Base-by-base conservation (phyloP, 768 basidiomycete genomes). In the Tulasnella sp. region DNA sequence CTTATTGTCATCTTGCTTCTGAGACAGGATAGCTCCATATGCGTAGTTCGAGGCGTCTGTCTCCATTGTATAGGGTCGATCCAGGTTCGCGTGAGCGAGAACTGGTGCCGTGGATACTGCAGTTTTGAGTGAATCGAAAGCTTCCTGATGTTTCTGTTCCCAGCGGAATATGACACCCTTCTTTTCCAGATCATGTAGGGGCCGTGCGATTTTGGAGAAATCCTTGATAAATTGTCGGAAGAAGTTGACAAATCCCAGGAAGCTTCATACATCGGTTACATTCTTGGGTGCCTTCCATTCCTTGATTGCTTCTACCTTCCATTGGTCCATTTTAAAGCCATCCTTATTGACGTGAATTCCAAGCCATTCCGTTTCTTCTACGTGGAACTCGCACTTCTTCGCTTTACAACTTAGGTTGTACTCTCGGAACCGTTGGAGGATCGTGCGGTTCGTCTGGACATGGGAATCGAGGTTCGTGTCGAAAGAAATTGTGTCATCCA, bases 401-500 rank as follows among this genome's bases (percentile, higher is more conserved):
- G 55, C 55, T 18, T 32, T 23, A 23, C 29, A 35, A 13, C 7
- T n/a, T 6, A 70, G 70, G 1, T 35, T 1, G 26, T 39, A n/a
- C 18, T 20, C 39, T 3, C 18, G 39, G 20, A 70, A 40, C 5
- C 70, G 51, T 55, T 55, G 10, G 0, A 55, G 51, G 18, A 55
- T 55, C 4, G 51, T 55, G 18, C 51, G n/a, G 18, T 55, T 55
- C 1, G 18, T 20, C 1, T 1, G 18, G n/a, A 55, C 9, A 20
- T 40, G 40, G 4, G 6, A 7, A 1, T 1, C 7, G 26, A 75
- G 67, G 7, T 78, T 69, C 7, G 44, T 42, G 16, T 74, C 75
- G 40, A 73, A 74, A 2, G 80, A 70, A 3, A 80, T 67, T 1
- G 80, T 81, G 44, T 81, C 75, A 75, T 81, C 80, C 23, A 81